Conservation (phyloP, 768 basidiomycete genomes). For the Collybia nuda region DNA sequence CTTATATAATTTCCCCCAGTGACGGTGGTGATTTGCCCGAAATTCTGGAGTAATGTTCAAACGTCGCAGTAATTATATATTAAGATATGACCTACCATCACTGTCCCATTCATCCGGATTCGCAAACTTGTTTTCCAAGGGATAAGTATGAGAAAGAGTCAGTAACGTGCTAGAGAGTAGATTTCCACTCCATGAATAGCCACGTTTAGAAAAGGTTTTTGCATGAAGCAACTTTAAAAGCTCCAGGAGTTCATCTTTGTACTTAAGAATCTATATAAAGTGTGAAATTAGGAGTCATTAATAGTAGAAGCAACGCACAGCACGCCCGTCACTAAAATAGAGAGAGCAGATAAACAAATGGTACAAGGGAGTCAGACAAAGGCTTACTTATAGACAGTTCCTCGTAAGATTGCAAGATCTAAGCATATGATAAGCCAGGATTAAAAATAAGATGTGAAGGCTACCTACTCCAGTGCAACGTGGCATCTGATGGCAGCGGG, state of each 20-base stretch:
- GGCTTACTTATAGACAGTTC: constrained; percentile 77
- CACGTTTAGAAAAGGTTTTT: constrained; percentile 76
- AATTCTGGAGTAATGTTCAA: constrained; percentile 48
- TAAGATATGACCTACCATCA: constrained; percentile 45
- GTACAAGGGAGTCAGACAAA: neutral
- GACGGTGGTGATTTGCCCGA: constrained; percentile 61
- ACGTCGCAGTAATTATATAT: no score
- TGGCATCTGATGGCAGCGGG: constrained; percentile 77
- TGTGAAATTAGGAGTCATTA: neutral
- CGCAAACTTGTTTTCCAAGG: constrained; percentile 77
- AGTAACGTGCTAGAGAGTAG: constrained; percentile 69
- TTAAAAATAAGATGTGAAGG: neutral
- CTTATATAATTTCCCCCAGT: constrained; percentile 81
- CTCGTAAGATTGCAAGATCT: constrained; percentile 77
- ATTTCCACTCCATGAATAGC: constrained; percentile 81
- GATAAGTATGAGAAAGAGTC: constrained; percentile 79
- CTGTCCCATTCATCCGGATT: constrained; percentile 77
- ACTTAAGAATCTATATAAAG: constrained; percentile 54
- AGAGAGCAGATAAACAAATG: constrained; percentile 1
- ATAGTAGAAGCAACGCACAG: constrained; percentile 38
- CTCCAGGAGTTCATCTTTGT: constrained; percentile 59
- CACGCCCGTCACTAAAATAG: constrained; percentile 51
- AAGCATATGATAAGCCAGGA: constrained; percentile 5
- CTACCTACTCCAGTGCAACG: constrained; percentile 77
- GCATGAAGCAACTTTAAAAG: constrained; percentile 65